Evolutionary conservation across 768 basidiomycete species (phyloP).

Genomic region (Leucogyrophana mollusca): DNA sequence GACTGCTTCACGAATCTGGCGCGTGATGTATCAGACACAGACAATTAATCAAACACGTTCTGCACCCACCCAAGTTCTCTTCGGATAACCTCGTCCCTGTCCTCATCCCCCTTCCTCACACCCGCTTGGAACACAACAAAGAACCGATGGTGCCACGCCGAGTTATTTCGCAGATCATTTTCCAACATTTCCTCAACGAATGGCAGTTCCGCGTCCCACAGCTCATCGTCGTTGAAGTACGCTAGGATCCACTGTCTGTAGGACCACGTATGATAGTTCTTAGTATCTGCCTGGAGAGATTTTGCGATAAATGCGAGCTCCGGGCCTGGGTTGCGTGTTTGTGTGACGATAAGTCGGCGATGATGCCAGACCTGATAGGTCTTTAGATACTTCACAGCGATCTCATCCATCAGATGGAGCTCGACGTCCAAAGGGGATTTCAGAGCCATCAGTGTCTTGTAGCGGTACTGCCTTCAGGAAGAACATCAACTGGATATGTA

Average conservation of each 20-base stretch:
- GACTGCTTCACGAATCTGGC: constrained; percentile 77
- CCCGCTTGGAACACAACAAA: constrained; percentile 79
- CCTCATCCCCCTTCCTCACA: constrained; percentile 58
- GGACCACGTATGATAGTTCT: constrained; percentile 99
- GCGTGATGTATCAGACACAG: neutral
- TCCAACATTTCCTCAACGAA: constrained; percentile 70
- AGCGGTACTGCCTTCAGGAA: constrained; percentile 84
- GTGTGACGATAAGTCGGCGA: constrained; percentile 69
- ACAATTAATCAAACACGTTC: neutral
- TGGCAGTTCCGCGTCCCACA: constrained; percentile 76
- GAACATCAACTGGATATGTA: too few species aligned
- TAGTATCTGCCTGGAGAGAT: constrained; percentile 73
- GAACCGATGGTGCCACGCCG: constrained; percentile 95
- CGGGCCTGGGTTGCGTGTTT: constrained; percentile 47
- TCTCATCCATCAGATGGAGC: constrained; percentile 81
- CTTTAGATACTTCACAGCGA: constrained; percentile 83
- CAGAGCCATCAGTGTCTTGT: constrained; percentile 76
- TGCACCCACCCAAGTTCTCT: constrained; percentile 76
- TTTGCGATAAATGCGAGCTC: constrained; percentile 82
- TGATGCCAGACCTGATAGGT: constrained; percentile 99
- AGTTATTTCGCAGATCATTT: constrained; percentile 90
- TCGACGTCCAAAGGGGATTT: constrained; percentile 67
- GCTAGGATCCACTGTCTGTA: constrained; percentile 95
- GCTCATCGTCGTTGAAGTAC: constrained; percentile 69
- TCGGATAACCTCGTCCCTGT: constrained; percentile 55